Conservation (phyloP, 2,329 filamentous ascomycete species). For the Beauveria sp. region DNA sequence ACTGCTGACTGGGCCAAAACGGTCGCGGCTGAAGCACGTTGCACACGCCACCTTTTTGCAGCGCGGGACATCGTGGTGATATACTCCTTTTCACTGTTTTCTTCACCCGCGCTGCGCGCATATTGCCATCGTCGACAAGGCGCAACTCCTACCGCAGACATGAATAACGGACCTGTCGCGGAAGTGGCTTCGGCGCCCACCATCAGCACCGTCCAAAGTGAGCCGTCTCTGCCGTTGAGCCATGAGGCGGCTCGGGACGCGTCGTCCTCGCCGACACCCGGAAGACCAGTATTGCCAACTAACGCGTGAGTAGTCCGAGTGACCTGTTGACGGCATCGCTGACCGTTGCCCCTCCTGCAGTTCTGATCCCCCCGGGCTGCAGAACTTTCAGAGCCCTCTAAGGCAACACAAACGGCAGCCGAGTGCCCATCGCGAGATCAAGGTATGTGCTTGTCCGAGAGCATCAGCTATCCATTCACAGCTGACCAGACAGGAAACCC, state of each 20-base stretch:
- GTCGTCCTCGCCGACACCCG: not conserved
- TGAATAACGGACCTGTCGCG: not conserved
- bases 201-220: not conserved
- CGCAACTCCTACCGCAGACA: not conserved
- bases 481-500: conserved; percentile 60
- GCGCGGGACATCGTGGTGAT: not conserved
- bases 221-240: not conserved
- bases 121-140: not conserved
- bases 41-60: not conserved
- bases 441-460: conserved; percentile 31
- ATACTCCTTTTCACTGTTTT: not conserved
- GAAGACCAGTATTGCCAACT: not conserved
- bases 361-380: conserved; percentile 33
- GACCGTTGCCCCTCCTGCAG: conserved; percentile 21
- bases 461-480: conserved; percentile 9
- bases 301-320: conserved; percentile 29
- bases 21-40: not conserved
- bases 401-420: conserved; percentile 52
- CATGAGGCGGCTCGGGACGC: not conserved
- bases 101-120: not conserved
- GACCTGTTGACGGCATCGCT: not conserved
- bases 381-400: conserved; percentile 43
- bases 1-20: not conserved
- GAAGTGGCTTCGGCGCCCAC: not conserved
- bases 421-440: conserved; percentile 50